Conservation (phyloP, 257 asterid species). For the Jacaranda mimosifolia region DNA sequence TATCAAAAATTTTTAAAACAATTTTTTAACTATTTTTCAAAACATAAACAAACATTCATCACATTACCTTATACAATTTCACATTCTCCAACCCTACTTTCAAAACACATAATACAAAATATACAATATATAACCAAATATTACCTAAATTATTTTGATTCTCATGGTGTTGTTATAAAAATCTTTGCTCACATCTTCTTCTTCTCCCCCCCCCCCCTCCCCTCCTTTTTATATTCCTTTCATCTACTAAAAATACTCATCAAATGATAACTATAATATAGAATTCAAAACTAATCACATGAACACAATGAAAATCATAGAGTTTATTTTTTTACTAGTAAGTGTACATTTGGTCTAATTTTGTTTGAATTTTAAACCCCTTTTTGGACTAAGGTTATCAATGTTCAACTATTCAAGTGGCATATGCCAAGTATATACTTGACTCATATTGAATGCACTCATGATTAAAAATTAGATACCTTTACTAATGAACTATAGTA, state of each 20-base stretch:
- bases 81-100: too few relatives aligned
- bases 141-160: not conserved
- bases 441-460: not conserved
- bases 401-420: not conserved
- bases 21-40: too few relatives aligned
- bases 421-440: constrained; percentile 4
- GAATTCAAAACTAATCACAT: not conserved
- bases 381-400: not conserved
- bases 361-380: not conserved
- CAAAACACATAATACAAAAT: too few relatives aligned
- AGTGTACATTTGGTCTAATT: not conserved
- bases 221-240: too few relatives aligned
- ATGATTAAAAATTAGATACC: not conserved
- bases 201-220: too few relatives aligned
- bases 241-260: not conserved
- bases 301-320: not conserved
- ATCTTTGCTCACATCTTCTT: not conserved
- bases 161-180: not conserved
- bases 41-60: too few relatives aligned
- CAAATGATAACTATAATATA: not conserved
- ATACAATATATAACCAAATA: too few relatives aligned
- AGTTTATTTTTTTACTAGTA: not conserved
- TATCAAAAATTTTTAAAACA: too few relatives aligned
- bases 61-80: too few relatives aligned
- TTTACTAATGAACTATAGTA: not conserved